phyloP scores from a whole-genome alignment of 2,329 filamentous ascomycete species.

The Beauveria brongniartii region DNA sequence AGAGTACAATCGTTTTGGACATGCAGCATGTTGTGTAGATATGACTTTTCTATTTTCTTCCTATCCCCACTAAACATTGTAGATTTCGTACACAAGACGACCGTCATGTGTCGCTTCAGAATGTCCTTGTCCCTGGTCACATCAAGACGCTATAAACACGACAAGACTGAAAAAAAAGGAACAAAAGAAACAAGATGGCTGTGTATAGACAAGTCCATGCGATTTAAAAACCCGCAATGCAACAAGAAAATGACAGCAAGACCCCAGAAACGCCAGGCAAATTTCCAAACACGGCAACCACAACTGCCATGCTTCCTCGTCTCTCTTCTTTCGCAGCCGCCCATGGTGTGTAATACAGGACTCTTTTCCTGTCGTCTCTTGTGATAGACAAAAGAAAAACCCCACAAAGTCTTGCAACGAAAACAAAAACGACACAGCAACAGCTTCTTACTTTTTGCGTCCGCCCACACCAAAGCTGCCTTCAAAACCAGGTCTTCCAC shows the following conservation, averaged over 20 bases:
- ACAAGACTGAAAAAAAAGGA: neutral
- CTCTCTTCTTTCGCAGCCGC: neutral
- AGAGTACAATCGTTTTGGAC: no score
- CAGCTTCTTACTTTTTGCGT: conserved; percentile 30
- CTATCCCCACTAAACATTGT: neutral
- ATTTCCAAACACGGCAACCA: conserved; percentile 2
- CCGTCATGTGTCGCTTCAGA: no score
- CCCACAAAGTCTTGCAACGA: no score
- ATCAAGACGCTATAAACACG: no score
- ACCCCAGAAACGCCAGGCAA: conserved; percentile 3
- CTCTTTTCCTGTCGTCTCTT: neutral
- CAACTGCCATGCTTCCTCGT: neutral
- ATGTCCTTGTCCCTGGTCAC: no score
- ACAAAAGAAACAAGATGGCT: neutral
- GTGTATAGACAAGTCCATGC: neutral
- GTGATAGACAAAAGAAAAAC: neutral
- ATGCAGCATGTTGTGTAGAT: no score
- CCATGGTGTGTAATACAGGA: neutral
- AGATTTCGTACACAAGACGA: neutral
- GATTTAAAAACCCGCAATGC: neutral
- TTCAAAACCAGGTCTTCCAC: conserved; percentile 59
- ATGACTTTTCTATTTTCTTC: neutral
- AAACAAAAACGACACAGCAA: neutral
- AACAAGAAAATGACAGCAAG: neutral
- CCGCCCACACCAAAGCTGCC: conserved; percentile 53